Conservation (phyloP, 805 yeast genomes). For the Scheffersomyces stipitis region DNA sequence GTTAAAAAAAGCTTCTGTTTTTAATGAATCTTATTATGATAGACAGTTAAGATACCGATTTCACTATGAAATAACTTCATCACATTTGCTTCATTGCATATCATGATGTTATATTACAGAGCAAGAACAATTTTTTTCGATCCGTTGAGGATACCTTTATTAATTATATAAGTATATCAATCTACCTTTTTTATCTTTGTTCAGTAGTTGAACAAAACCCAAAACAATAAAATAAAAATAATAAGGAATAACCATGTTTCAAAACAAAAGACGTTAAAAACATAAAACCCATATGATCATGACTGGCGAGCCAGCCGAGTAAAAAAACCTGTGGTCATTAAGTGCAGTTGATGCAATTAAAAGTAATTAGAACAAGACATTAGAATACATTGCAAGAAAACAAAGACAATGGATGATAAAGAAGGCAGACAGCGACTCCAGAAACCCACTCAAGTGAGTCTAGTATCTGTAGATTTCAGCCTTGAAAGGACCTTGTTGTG, state of each 20-base stretch:
- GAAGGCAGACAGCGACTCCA: slow-evolving; percentile 7
- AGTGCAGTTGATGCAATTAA: slow-evolving; percentile 50
- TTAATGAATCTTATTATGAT: too few relatives aligned
- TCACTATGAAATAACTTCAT: too few relatives aligned
- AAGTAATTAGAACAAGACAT: slow-evolving; percentile 15
- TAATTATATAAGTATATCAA: slow-evolving; percentile 22
- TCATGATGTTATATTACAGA: too few relatives aligned
- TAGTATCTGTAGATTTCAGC: slow-evolving; percentile 98
- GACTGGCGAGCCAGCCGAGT: slow-evolving; percentile 7
- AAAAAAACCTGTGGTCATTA: slow-evolving; percentile 26
- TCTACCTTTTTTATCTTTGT: slow-evolving; percentile 18
- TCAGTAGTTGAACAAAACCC: slow-evolving; percentile 12
- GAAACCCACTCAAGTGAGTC: too few relatives aligned
- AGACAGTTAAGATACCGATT: too few relatives aligned
- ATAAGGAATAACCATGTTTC: slow-evolving; percentile 4
- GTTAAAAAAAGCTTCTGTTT: too few relatives aligned
- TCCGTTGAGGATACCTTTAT: slow-evolving; percentile 45
- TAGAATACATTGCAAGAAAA: background rate
- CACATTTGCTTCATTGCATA: too few relatives aligned
- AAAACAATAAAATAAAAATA: slow-evolving; percentile 11
- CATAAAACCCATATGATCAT: slow-evolving; percentile 1
- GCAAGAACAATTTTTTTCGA: slow-evolving; percentile 16
- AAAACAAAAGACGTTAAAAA: slow-evolving; percentile 9
- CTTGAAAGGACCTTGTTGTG: slow-evolving; percentile 95
- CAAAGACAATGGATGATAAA: slow-evolving; percentile 3